These are phyloP conservation scores for Leishmania guyanensis DNA, from an alignment of 208 protist species.

Conservation along the genomic window DNA sequence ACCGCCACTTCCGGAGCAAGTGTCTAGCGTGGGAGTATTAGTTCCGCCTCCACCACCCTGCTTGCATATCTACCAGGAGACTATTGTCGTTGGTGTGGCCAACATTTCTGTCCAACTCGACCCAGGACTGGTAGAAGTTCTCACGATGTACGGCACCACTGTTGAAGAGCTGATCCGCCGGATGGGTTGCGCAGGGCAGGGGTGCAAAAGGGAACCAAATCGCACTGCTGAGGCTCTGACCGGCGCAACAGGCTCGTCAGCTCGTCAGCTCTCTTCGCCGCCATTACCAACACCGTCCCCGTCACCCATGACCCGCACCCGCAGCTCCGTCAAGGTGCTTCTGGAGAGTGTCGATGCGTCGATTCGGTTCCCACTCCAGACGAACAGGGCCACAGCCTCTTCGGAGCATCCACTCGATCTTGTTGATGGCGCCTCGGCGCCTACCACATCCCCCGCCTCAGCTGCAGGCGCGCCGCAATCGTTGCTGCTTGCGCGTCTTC, in stretches of 20 bases:
- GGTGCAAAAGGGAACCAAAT: neutral
- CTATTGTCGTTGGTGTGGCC: constrained; percentile 31
- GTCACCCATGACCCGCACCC: neutral
- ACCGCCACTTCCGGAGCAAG: constrained; percentile 4
- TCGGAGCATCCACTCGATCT: neutral
- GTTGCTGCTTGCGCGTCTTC: constrained; percentile 21
- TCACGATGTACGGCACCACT: constrained; percentile 25
- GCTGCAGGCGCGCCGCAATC: constrained; percentile 4
- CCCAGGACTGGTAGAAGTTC: constrained; percentile 19
- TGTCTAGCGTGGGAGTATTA: neutral
- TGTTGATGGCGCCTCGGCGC: neutral
- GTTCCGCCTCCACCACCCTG: neutral
- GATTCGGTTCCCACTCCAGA: constrained; percentile 25
- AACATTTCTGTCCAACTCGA: constrained; percentile 31
- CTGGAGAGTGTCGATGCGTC: constrained; percentile 35
- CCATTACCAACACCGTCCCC: neutral
- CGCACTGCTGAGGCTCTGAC: neutral
- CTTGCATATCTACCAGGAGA: constrained; percentile 23
- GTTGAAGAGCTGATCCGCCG: constrained; percentile 4
- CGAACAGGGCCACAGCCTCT: neutral
- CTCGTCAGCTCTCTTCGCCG: neutral
- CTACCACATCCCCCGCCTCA: neutral
- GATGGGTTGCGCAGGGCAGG: neutral
- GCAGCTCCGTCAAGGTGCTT: constrained; percentile 29
- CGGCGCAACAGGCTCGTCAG: neutral